phyloP scores from a whole-genome alignment of 441 rosid genomes.

The Syzygium malaccense region DNA sequence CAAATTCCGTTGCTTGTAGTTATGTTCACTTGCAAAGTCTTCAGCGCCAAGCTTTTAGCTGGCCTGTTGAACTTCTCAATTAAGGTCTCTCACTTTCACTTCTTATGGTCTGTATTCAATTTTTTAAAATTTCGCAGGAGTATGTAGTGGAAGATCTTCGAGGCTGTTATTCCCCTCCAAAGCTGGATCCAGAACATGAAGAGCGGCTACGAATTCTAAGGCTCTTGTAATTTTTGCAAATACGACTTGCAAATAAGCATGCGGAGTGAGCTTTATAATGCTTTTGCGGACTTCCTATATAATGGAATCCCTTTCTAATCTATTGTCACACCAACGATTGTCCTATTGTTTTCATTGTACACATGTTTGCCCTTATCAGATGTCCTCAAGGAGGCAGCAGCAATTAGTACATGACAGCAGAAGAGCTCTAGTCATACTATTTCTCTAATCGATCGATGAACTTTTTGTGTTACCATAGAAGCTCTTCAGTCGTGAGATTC shows the following conservation, averaged over 20 bases:
- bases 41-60: neutral
- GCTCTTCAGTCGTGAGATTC: neutral
- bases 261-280: neutral
- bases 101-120: neutral
- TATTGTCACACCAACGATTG: neutral
- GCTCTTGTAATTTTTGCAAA: conserved; percentile 40
- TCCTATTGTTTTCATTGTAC: neutral
- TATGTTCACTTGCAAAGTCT: neutral
- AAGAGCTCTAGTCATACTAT: neutral
- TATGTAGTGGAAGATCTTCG: conserved; percentile 89
- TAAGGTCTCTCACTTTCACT: neutral
- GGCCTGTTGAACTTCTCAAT: neutral
- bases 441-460: neutral
- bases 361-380: neutral
- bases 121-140: conserved; percentile 30
- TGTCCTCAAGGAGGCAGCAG: neutral
- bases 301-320: neutral
- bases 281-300: neutral
- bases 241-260: neutral
- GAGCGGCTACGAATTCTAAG: conserved; percentile 67
- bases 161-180: conserved; percentile 73
- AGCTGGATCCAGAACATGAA: conserved; percentile 77
- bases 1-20: neutral
- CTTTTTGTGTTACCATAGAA: neutral
- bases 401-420: neutral